Base-by-base conservation (phyloP, 1,284 basidiomycete genomes). In the Leucoagaricus sp. region DNA sequence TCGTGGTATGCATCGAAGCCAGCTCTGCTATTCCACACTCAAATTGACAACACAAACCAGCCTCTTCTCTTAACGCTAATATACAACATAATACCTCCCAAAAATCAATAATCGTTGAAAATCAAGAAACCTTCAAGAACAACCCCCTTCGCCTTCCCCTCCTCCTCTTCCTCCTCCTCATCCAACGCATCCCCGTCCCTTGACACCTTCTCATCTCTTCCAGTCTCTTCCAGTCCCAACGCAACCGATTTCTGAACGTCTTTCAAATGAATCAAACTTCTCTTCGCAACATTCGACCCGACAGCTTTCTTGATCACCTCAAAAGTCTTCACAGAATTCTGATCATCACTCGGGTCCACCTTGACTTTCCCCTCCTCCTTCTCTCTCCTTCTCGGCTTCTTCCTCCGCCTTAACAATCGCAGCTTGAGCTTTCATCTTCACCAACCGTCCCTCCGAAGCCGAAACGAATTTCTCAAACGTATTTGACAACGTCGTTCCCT, bases 211-310 rank as follows among this genome's bases (percentile, higher is more conserved):
- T 38, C 49, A 12, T 45, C 36, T 8, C 23, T 3, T 6, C 33
- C n/a, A 3, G 41, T 41, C n/a, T 47, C 36, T 13, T 60, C 55
- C 51, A 67, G 49, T 36, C 53, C 56, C 2, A 63, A 61, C 44
- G 62, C 59, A 5, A 82, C 77, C 0, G 79, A 79, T 28, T 64
- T 63, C 59, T 78, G 79, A 2, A 79, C 78, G 58, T 81, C 79
- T 40, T 71, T 63, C 29, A 82, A 64, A 64, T 79, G 76, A 23
- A 80, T 72, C 0, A 80, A 68, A 13, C 67, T 64, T 13, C 79
- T 70, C 1, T 54, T 41, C 6, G 58, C 60, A 1, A 38, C 45
- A 2, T 59, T 60, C 1, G 60, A 47, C 1, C 61, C 52, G 3
- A 71, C 51, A 4, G 66, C 69, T 2, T 64, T 63, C 25, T 46